Evolutionary conservation across 306 rosid species (phyloP).

Genomic region (Cyamopsis tetragonoloba): DNA sequence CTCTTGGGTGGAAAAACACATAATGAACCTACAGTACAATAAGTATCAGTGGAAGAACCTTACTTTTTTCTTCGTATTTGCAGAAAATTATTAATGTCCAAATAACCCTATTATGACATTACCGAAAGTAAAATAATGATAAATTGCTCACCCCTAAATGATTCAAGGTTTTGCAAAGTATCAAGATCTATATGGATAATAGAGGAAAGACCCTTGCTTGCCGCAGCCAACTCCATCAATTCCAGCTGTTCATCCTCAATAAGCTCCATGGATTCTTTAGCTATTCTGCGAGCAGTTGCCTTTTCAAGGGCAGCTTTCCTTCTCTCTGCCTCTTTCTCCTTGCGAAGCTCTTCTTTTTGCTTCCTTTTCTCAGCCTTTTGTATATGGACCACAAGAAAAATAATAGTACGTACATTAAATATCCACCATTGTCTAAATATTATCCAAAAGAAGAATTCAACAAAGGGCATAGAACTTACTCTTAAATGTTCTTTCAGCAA

Average conservation of each 20-base stretch:
- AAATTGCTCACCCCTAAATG: slow-evolving; percentile 60
- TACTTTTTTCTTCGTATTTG: neutral
- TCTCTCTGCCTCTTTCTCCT: slow-evolving; percentile 84
- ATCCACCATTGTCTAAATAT: slow-evolving; percentile 19
- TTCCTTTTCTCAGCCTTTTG: slow-evolving; percentile 84
- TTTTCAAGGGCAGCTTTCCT: slow-evolving; percentile 95
- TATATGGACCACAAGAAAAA: slow-evolving; percentile 18
- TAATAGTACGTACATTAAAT: slow-evolving; percentile 16
- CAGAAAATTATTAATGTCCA: neutral
- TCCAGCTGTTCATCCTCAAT: slow-evolving; percentile 97
- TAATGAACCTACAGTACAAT: slow-evolving; percentile 53
- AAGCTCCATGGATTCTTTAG: slow-evolving; percentile 98
- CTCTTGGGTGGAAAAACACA: slow-evolving; percentile 74
- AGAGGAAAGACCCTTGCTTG: slow-evolving; percentile 81
- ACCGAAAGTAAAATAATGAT: neutral
- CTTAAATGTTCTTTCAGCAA: slow-evolving; percentile 69
- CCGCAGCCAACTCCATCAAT: slow-evolving; percentile 93
- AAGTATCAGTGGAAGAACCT: slow-evolving; percentile 22
- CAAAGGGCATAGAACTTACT: slow-evolving; percentile 45
- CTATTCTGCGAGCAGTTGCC: slow-evolving; percentile 91
- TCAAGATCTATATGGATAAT: slow-evolving; percentile 80
- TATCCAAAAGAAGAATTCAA: slow-evolving; percentile 1
- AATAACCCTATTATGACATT: neutral
- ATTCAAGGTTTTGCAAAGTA: slow-evolving; percentile 83
- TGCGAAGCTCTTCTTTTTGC: slow-evolving; percentile 89